These are phyloP conservation scores for Phialophora chinensis DNA, from an alignment of 2,329 filamentous ascomycete species.

Conservation along the genomic window DNA sequence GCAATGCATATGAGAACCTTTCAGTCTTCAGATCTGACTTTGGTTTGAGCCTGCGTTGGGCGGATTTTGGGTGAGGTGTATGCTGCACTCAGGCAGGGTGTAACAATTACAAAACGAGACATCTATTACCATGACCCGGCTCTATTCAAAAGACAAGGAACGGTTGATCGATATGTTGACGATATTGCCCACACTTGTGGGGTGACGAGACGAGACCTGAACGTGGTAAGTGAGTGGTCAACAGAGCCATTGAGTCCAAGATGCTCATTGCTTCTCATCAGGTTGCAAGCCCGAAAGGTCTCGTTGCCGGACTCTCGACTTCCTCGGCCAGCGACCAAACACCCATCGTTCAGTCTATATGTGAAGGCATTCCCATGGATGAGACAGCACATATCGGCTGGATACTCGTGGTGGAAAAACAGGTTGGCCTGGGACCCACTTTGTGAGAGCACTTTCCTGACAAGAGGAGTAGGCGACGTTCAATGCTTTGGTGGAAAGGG, in stretches of 20 bases:
- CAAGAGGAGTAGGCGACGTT: slow-evolving; percentile 60
- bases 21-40: slow-evolving; percentile 20
- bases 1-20: slow-evolving; percentile 26
- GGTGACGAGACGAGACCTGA: slow-evolving; percentile 60
- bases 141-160: slow-evolving; percentile 62
- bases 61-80: slow-evolving; percentile 62
- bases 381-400: slow-evolving; percentile 55
- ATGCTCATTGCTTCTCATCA: slow-evolving; percentile 36
- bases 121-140: slow-evolving; percentile 68
- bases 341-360: slow-evolving; percentile 25
- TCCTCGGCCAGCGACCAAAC: slow-evolving; percentile 4
- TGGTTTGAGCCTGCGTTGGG: slow-evolving; percentile 33
- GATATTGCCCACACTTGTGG: slow-evolving; percentile 66
- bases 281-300: slow-evolving; percentile 53
- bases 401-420: slow-evolving; percentile 69
- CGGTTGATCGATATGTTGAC: slow-evolving; percentile 65
- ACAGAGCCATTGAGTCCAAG: not conserved
- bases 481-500: slow-evolving; percentile 58
- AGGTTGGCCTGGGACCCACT: slow-evolving; percentile 50
- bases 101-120: slow-evolving; percentile 65
- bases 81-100: slow-evolving; percentile 55
- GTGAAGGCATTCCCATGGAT: slow-evolving; percentile 6
- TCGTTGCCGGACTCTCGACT: slow-evolving; percentile 45
- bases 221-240: slow-evolving; percentile 56
- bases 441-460: slow-evolving; percentile 20